These are phyloP conservation scores for Selaginella tamariscina DNA, from an alignment of 75 land plant species.

Conservation along the genomic window DNA sequence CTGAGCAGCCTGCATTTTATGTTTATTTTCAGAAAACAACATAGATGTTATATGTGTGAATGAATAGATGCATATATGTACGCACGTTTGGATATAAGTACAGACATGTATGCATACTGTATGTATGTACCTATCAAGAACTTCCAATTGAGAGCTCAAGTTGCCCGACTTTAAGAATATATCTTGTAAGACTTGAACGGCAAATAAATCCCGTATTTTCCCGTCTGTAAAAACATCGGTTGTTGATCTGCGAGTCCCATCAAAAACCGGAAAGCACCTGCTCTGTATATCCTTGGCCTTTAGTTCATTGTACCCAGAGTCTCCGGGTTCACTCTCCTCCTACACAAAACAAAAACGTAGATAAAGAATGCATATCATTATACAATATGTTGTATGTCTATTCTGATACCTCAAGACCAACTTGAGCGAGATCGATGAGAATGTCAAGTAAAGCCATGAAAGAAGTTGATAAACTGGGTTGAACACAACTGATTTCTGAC, in stretches of 20 bases:
- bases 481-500: neutral
- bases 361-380: no score
- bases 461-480: constrained; percentile 15
- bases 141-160: constrained; percentile 60
- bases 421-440: constrained; percentile 73
- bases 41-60: no score
- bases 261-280: neutral
- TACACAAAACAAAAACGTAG: no score
- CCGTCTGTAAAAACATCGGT: constrained; percentile 19
- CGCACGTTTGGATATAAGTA: no score
- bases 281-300: neutral
- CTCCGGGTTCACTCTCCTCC: constrained; percentile 20
- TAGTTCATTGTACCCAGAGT: neutral
- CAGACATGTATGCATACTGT: no score
- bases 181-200: constrained; percentile 90
- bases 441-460: constrained; percentile 80
- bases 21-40: no score
- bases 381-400: no score
- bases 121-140: no score
- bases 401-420: constrained; percentile 50
- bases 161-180: constrained; percentile 79
- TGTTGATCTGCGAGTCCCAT: neutral
- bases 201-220: constrained; percentile 78
- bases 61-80: no score
- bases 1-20: constrained; percentile 86